These are phyloP conservation scores for Metschnikowia lochheadii DNA, from an alignment of 805 yeast species.

Conservation along the genomic window DNA sequence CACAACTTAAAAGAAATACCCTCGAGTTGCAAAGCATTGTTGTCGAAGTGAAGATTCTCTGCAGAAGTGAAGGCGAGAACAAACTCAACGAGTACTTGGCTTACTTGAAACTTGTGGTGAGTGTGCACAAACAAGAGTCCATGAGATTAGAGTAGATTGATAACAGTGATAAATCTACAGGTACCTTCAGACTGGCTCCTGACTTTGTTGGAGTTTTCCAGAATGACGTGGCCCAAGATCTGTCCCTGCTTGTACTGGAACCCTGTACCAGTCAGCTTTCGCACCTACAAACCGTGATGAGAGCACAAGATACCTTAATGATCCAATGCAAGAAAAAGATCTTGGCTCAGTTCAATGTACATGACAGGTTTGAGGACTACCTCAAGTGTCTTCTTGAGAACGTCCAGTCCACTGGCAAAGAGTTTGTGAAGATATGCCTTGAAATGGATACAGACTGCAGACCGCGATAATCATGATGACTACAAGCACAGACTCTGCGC, in stretches of 20 bases:
- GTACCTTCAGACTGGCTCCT: background rate
- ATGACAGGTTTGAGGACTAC: background rate
- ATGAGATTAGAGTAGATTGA: background rate
- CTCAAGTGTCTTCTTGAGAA: background rate
- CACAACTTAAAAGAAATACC: background rate
- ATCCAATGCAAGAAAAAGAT: background rate
- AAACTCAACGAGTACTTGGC: background rate
- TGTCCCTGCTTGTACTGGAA: background rate
- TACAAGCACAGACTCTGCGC: background rate
- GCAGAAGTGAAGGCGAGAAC: background rate
- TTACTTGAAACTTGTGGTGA: background rate
- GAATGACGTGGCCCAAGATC: background rate
- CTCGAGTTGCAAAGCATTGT: background rate
- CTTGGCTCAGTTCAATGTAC: background rate
- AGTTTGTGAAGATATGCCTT: background rate
- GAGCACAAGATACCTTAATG: background rate
- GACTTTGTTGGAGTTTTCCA: background rate
- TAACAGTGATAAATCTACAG: background rate
- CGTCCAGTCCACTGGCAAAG: background rate
- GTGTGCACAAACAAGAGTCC: background rate
- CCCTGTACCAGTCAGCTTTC: background rate
- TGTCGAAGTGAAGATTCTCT: background rate
- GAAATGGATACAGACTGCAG: background rate
- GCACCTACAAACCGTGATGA: background rate
- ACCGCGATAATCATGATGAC: background rate